Percentiles rank a stretch among this genome's conserved stretches.
Evolutionary conservation across 345 rosid genomes (phyloP).

Genomic region (Cardamine chenopodiifolia): DNA sequence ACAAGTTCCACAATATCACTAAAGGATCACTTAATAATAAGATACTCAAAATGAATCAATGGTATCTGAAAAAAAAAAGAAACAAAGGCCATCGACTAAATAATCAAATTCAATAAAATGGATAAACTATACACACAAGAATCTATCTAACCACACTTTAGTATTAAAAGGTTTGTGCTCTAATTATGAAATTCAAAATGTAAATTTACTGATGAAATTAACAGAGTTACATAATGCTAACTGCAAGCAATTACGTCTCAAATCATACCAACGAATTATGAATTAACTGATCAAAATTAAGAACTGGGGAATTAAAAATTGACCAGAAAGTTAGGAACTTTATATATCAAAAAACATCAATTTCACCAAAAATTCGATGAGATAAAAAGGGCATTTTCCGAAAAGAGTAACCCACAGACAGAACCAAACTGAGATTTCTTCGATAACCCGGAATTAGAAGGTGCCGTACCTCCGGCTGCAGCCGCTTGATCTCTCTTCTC

Average conservation of each 20-base stretch:
- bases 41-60: neutral
- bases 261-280: neutral
- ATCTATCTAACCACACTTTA: neutral
- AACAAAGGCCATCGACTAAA: neutral
- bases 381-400: conserved; percentile 1
- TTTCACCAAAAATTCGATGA: neutral
- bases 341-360: neutral
- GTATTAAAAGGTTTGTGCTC: neutral
- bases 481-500: conserved; percentile 51
- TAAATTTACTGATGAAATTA: neutral
- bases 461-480: conserved; percentile 22
- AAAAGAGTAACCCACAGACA: conserved; percentile 45
- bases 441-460: conserved; percentile 43
- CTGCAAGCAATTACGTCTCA: conserved; percentile 8
- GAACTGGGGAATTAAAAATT: neutral
- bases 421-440: conserved; percentile 52
- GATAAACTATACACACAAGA: neutral
- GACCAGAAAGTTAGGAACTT: conserved; percentile 22
- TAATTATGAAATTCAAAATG: neutral
- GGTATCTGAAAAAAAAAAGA: neutral
- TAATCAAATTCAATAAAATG: neutral
- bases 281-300: neutral
- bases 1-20: neutral
- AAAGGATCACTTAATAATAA: neutral
- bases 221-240: conserved; percentile 17